Conservation (phyloP, 108 stramenopile species). For the Nitzschia sp. region DNA sequence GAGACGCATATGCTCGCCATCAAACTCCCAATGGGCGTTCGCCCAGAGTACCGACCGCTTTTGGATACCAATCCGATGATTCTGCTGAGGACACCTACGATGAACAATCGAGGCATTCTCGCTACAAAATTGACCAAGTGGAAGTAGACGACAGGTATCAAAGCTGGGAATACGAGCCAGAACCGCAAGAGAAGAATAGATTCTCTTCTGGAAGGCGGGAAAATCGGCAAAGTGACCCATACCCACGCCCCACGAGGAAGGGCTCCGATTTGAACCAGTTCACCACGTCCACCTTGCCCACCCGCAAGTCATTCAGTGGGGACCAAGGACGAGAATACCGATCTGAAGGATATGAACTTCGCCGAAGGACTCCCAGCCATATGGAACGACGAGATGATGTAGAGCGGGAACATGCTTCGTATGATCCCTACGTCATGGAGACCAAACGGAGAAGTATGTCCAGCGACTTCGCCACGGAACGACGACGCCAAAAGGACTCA, state of each 20-base stretch:
- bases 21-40: neutral
- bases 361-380: neutral
- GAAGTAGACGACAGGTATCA: constrained; percentile 2
- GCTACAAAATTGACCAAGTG: constrained; percentile 1
- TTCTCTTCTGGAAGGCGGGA: neutral
- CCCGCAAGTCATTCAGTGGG: neutral
- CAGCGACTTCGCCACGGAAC: neutral
- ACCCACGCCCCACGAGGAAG: neutral
- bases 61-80: constrained; percentile 19
- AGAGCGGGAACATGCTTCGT: neutral
- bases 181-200: neutral
- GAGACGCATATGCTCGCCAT: too few relatives aligned
- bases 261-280: neutral
- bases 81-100: constrained; percentile 6
- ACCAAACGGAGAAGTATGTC: neutral
- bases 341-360: neutral
- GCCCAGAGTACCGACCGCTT: constrained; percentile 12
- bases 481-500: neutral
- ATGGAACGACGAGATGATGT: neutral
- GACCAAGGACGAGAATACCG: neutral
- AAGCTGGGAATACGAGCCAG: neutral
- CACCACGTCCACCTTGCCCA: neutral
- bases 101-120: constrained; percentile 8
- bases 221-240: neutral
- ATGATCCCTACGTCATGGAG: neutral